Base-by-base conservation (phyloP, 768 basidiomycete genomes). In the Arthromyces matolae region DNA sequence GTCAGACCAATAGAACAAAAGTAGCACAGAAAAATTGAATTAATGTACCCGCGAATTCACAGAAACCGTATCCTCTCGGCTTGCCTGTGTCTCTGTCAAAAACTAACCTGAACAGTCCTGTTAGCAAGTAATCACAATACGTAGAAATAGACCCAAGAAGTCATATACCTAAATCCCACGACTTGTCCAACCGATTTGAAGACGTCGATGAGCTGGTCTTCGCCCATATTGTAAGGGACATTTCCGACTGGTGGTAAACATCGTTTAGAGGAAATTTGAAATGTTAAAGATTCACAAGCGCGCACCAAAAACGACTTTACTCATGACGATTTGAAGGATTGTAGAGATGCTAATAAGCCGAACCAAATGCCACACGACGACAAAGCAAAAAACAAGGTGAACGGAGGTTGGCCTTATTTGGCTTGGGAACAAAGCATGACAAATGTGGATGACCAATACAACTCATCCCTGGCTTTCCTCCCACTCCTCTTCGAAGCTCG, bases 81-180 rank as follows among this genome's bases (percentile, higher is more conserved):
- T 94, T 94, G 45, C 91, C 92, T n/a, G 92, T 93, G 49, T 91
- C 90, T 61, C 90, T 75, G 71, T 93, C 90, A 67, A 88, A 91
- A 38, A 92, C 89, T 39, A 93, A 76, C 64, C 90, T 93, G 56
- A 24, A 51, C 45, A 48, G 29, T 29, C 34, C 16, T 32, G 22
- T 16, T 49, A 49, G 42, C 44, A 38, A 58, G 46, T 51, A 47
- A 39, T 50, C 33, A 10, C 35, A 34, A 54, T 34, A 39, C 28
- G 45, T 25, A 37, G 14, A 34, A 20, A 33, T 48, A 40, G 42
- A 34, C 28, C 33, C 45, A 50, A 28, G 27, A 36, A 48, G 39
- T 35, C 55, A 53, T 33, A 51, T 63, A 89, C 89, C 89, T 82
- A 65, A 93, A 90, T n/a, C 89, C 90, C 49, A 90, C 73, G 37